These are phyloP conservation scores for Chenopodium berlandieri DNA, from an alignment of 148 eudicot genomes.

Conservation along the genomic window DNA sequence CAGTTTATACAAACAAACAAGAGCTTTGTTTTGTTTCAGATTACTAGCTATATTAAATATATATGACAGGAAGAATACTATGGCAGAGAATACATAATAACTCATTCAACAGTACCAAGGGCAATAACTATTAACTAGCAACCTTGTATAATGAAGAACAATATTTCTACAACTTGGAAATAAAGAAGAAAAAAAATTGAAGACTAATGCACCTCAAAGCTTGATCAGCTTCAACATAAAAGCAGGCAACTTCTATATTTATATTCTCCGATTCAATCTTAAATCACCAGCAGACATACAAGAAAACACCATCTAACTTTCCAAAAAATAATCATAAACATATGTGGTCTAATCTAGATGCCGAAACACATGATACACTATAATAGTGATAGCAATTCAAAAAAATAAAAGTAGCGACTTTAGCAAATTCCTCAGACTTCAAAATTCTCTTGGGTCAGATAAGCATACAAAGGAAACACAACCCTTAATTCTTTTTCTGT, in stretches of 20 bases:
- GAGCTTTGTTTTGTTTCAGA: not conserved
- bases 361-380: not conserved
- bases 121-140: not conserved
- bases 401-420: not conserved
- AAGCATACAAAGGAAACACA: no score
- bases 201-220: not conserved
- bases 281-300: no score
- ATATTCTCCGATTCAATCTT: not conserved
- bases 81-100: not conserved
- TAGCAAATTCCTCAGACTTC: not conserved
- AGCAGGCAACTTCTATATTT: not conserved
- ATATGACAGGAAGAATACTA: not conserved
- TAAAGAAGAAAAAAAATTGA: no score
- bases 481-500: no score
- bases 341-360: not conserved
- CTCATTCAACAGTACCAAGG: not conserved
- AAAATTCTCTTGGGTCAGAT: not conserved
- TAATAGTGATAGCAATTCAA: no score
- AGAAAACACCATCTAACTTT: no score
- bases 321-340: not conserved
- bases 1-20: no score
- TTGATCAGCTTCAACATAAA: not conserved
- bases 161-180: not conserved
- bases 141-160: not conserved
- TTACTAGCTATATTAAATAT: not conserved